Conservation (phyloP, 2,329 filamentous ascomycete species). For the Truncatella angustata region DNA sequence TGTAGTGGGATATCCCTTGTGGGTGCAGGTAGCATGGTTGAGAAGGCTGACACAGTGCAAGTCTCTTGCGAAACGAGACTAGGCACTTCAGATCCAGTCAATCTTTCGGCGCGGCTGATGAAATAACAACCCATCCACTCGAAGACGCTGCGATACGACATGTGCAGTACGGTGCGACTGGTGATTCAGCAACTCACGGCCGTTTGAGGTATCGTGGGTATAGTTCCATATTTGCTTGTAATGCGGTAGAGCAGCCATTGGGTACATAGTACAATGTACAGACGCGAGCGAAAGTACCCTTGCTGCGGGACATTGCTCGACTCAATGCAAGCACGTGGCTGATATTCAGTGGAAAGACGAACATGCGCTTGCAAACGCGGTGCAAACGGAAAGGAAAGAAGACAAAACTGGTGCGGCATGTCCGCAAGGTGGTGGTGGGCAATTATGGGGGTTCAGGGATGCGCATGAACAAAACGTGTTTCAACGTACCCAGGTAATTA, state of each 20-base stretch:
- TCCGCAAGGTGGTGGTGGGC: constrained; percentile 17
- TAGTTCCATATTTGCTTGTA: background rate
- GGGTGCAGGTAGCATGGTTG: background rate
- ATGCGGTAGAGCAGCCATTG: background rate
- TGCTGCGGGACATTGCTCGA: constrained; percentile 24
- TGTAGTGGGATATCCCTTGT: too few relatives aligned
- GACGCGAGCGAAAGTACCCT: background rate
- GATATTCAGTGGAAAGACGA: background rate
- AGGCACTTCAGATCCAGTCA: background rate
- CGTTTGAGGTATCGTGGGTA: background rate
- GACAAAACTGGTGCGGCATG: constrained; percentile 4
- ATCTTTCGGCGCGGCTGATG: background rate
- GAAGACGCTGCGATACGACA: background rate
- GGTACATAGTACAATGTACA: background rate
- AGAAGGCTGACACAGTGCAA: background rate
- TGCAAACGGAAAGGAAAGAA: background rate
- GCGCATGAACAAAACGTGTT: constrained; percentile 46
- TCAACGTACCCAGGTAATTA: constrained; percentile 46
- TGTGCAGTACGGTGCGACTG: background rate
- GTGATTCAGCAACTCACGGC: too few relatives aligned
- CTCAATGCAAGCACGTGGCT: constrained; percentile 27
- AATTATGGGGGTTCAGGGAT: constrained; percentile 22
- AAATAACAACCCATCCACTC: background rate
- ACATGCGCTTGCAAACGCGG: background rate
- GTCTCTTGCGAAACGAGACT: background rate